Evolutionary conservation across 78 protist genomes (phyloP).

Genomic region (Dictyostelium intermedium): DNA sequence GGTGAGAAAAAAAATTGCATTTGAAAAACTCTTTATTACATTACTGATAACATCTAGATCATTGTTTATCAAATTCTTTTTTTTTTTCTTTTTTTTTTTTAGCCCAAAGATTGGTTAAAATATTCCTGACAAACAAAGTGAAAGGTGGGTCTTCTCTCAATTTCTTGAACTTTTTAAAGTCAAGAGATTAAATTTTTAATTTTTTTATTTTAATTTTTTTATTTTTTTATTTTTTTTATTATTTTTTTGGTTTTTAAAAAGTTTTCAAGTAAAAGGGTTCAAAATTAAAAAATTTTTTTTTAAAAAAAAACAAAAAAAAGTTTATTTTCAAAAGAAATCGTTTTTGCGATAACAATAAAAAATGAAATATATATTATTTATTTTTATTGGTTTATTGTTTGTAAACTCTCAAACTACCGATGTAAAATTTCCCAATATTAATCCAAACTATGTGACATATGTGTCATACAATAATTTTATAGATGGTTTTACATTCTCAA

Average conservation of each 20-base stretch:
- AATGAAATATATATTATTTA: background rate
- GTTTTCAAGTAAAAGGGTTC: too few relatives aligned
- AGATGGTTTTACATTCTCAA: background rate
- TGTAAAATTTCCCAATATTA: background rate
- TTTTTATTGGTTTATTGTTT: background rate
- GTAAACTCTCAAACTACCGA: background rate
- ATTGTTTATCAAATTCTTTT: too few relatives aligned
- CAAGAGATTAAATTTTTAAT: too few relatives aligned
- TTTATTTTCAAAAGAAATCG: background rate
- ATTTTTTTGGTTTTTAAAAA: background rate
- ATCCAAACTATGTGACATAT: background rate
- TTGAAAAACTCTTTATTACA: too few relatives aligned
- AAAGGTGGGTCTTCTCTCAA: too few relatives aligned
- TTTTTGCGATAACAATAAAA: background rate
- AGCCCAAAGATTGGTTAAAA: too few relatives aligned
- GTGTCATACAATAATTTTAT: background rate
- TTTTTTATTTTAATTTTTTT: background rate
- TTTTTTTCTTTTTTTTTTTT: too few relatives aligned
- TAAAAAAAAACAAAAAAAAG: too few relatives aligned
- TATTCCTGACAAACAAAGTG: too few relatives aligned
- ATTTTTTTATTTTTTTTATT: background rate
- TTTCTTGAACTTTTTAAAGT: too few relatives aligned
- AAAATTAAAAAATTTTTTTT: background rate
- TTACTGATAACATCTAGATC: too few relatives aligned
- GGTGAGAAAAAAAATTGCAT: too few relatives aligned